Base-by-base conservation (phyloP, 345 rosid genomes). In the Combretum micranthum region DNA sequence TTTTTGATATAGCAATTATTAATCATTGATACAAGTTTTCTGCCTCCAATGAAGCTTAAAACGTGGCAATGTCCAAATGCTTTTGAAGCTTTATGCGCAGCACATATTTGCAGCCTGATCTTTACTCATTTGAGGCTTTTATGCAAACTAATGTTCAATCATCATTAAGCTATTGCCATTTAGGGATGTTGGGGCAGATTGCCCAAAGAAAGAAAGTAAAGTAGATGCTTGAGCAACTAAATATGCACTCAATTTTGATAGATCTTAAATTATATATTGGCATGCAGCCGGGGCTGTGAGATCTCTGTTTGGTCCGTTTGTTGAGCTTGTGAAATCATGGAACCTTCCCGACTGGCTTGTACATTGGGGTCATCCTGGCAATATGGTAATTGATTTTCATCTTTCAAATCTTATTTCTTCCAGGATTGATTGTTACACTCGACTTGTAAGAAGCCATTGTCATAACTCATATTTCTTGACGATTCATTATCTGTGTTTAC, bases 351-450 rank as follows among this genome's bases (percentile, higher is more conserved):
- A 50, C 19, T 87, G 91, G 96, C 96, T 92, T 44, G 91, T 92
- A 54, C 99, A 93, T 21, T 93, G 97, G 97, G 98, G 93, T 21
- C 96, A 88, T 62, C 96, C 91, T 1, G 97, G 96, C 42, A 88
- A 86, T 77, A 88, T 88, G 95, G 95, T 83, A 76, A 44, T 17
- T 25, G 23, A n/a, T n/a, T n/a, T 42, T 47, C 51, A 45, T 61
- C 37, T 44, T 45, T 51, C 44, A 22, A 53, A n/a, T 64, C 49
- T 3, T 20, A 48, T 47, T 42, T 23, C 43, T 3, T 44, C 37
- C 59, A 5, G 21, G 21, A 32, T 32, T 19, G 13, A 52, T 44
- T 25, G 44, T 23, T 21, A 20, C 20, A 19, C 25, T 58, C 13
- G n/a, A 21, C 53, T 13, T 53, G 12, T 54, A 26, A n/a, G 21